These are phyloP conservation scores for Catenaria anguillulae DNA, from an alignment of 371 early-diverging fungal species.

Conservation along the genomic window DNA sequence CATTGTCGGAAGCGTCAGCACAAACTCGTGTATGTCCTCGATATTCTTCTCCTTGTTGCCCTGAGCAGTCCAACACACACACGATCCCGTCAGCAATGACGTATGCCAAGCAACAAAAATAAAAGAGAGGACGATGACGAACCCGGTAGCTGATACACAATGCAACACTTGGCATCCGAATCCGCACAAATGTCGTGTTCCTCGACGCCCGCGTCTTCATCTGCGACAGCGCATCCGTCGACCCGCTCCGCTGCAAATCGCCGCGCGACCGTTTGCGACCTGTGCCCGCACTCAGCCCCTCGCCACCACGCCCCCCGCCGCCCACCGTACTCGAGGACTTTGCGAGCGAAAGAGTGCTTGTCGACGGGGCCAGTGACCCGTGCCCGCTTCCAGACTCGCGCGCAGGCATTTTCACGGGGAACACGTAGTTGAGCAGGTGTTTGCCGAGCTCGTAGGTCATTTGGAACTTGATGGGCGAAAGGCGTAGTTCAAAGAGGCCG, in stretches of 20 bases:
- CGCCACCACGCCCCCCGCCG: not conserved
- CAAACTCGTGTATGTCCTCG: constrained; percentile 51
- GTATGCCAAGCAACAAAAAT: too few species aligned
- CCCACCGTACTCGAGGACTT: not conserved
- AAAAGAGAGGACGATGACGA: constrained; percentile 7
- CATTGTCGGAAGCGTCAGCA: constrained; percentile 51
- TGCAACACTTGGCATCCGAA: constrained; percentile 48
- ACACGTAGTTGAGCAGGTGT: not conserved
- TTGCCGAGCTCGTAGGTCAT: not conserved
- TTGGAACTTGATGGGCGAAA: not conserved
- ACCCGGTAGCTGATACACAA: constrained; percentile 54
- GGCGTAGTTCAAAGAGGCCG: not conserved
- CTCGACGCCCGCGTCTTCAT: constrained; percentile 55
- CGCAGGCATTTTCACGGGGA: not conserved
- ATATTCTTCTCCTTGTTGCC: constrained; percentile 53
- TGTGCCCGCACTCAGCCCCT: not conserved
- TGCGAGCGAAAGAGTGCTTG: not conserved
- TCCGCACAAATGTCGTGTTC: constrained; percentile 55
- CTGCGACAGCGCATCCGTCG: not conserved
- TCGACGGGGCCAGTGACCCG: too few species aligned
- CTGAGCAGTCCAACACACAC: too few species aligned
- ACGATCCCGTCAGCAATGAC: too few species aligned
- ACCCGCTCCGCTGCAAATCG: not conserved
- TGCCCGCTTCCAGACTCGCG: not conserved
- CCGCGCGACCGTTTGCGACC: not conserved